Evolutionary conservation across 495 filamentous ascomycete genomes (phyloP), one percentile per base, ranked within the genome.

Genomic region (Penicillium macrosclerotiorum): DNA sequence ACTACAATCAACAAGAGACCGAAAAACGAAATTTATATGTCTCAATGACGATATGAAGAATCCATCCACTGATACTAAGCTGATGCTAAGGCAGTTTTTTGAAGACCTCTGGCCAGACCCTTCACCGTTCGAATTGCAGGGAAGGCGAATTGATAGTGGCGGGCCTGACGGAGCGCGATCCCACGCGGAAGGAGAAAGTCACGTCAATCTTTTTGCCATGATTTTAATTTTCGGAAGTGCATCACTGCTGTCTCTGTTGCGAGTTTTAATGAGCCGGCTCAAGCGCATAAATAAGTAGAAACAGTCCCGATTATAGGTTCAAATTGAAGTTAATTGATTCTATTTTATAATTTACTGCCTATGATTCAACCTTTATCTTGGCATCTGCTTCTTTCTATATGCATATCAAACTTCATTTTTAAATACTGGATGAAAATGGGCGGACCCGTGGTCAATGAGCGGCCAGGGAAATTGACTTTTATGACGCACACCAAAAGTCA

Each of bases 1-100:
- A 33, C 19, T 43, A 3, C 14, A 43, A 24, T 43, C 40, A 29
- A 43, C 27, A 19, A 43, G 29, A 43, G 40, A 43, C 27, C 29
- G 40, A 33, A 26, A 7, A 33, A 43, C 40, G 13, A 43, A 34
- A 31, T 43, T 43, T 20, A 43, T 43, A 32, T 43, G 40, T 23
- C 40, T 43, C 27, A 43, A 43, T 33, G 29, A 43, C 18, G 40
- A 43, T 29, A 43, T 43, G 40, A 43, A 34, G 29, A 34, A 19
- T 19, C 40, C 40, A 43, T 43, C 29, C 9, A 43, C 18, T 33
- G 40, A 43, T 17, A 29, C 33, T 26, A 43, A 3, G 23, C 40
- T 16, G 12, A 29, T 29, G 23, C 33, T 43, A 17, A 43, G 40
- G 29, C 29, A 43, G 40, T 34, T 43, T 32, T 29, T 43, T 18